Evolutionary conservation across 345 rosid genomes (phyloP), one percentile per base, ranked within the genome.

Genomic region (Acer saccharum): DNA sequence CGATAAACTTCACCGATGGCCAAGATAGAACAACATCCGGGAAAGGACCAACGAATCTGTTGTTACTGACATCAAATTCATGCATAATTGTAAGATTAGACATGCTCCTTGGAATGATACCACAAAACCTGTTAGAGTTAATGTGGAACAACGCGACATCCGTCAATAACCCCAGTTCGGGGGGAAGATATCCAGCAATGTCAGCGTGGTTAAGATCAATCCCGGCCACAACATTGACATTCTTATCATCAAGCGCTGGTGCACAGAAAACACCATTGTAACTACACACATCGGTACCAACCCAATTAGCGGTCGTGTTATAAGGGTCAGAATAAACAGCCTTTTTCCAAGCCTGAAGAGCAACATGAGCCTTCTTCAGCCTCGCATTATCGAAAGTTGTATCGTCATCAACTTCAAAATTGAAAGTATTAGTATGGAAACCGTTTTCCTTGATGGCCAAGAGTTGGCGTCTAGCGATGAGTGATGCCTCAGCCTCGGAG

Each of bases 41-140:
- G 83, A 94, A 94, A n/a, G 65, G 18, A 8, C 97, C 97, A 10
- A 92, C 98, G 6, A 94, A 90, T 0, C 97, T 86, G 81, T 94
- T 94, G 87, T 89, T 93, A 79, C 98, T 94, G 67, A 93, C 78
- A 78, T 94, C 98, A 39, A 94, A 93, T 83, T 94, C 98, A 17
- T 83, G 74, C 93, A 93, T 90, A 11, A 87, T 75, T 8, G 61
- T 83, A 58, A 91, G 84, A 72, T 80, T 86, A 9, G 84, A 77
- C 0, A 94, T 16, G 83, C 86, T 88, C 69, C 77, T 79, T 2
- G 98, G 98, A 27, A 94, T 70, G 77, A 93, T 84, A 29, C 98
- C 98, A 65, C 98, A 94, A 50, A 93, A 91, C 29, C 98, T 73
- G 83, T 94, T 94, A 0, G 95, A 82, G 76, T 93, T 94, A 14